Base-by-base conservation (phyloP, 202 grass and related monocot genomes). In the Thinopyrum obtusiflorum region DNA sequence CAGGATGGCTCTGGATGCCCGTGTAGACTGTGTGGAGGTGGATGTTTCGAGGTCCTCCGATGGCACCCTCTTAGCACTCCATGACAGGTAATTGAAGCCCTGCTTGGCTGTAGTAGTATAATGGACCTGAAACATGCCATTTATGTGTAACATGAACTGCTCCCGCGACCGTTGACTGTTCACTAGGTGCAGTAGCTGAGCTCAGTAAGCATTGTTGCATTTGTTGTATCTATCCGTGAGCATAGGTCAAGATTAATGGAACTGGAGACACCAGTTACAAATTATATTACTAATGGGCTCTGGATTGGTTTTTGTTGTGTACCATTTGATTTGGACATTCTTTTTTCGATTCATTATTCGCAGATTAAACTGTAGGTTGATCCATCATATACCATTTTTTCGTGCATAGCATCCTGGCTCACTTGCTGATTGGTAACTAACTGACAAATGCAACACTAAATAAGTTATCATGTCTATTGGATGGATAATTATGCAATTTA, bases 21-120 rank as follows among this genome's bases (percentile, higher is more conserved):
- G 26, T 40, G 93, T 98, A 4, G 96, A 98, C 85, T 96, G 96
- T 23, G 49, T 98, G 59, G 96, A 98, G 81, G 80, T 95, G 55
- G 96, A 98, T 61, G 73, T 98, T 32, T 98, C 96, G 18, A 91
- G 93, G 73, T 92, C 93, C 63, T 91, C 80, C 0, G 96, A 98
- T 68, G 93, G 93, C 40, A 72, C 79, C 9, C 82, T 98, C 37
- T 90, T 96, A 7, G 90, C 90, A 12, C 84, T 98, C 28, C 96
- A 98, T 46, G 93, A 98, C 80, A 94, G 96, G 96, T 94, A 82
- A 84, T 80, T 88, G 46, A 42, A 61, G 17, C 26, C 12, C n/a
- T 68, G 28, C 25, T 68, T 25, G 57, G 26, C 35, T 78, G 14
- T 28, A 11, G 6, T 53, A 35, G 7, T 46, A 37, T 40, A 53